These are phyloP conservation scores for Cyclospora cayetanensis DNA, from an alignment of 169 alveolate species.

Conservation along the genomic window DNA sequence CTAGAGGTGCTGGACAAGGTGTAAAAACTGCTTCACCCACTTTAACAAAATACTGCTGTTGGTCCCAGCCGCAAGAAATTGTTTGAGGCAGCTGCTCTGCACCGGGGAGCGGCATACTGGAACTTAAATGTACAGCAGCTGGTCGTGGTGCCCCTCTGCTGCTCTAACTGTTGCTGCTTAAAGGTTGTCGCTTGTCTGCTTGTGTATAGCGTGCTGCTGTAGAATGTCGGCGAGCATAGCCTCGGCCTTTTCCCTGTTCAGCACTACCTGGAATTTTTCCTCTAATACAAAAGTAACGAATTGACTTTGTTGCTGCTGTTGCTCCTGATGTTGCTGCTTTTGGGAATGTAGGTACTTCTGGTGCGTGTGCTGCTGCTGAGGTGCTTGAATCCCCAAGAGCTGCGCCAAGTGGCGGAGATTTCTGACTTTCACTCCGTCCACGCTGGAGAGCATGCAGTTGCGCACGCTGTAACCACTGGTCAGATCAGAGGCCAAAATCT, in stretches of 20 bases:
- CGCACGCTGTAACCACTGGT: constrained; percentile 69
- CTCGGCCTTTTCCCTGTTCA: constrained; percentile 67
- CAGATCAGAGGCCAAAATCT: constrained; percentile 74
- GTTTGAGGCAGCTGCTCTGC: too few relatives aligned
- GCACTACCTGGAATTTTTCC: constrained; percentile 65
- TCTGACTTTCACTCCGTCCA: constrained; percentile 62
- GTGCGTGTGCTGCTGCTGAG: constrained; percentile 1
- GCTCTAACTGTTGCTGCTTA: neutral
- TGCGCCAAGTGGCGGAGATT: constrained; percentile 65
- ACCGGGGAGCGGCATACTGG: too few relatives aligned
- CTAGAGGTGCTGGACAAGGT: too few relatives aligned
- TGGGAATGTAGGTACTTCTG: neutral
- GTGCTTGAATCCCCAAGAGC: constrained; percentile 35
- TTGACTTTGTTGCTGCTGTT: neutral
- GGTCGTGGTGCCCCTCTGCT: too few relatives aligned
- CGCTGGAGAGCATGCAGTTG: constrained; percentile 53
- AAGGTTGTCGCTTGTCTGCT: constrained; percentile 60
- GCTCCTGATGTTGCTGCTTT: neutral
- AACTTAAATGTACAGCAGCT: too few relatives aligned
- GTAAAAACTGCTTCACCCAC: too few relatives aligned
- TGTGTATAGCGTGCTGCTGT: constrained; percentile 70
- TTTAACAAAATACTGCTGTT: too few relatives aligned
- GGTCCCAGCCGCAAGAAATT: too few relatives aligned
- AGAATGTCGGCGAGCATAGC: constrained; percentile 65
- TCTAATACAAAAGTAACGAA: constrained; percentile 65